Evolutionary conservation across 1,284 basidiomycete genomes (phyloP).

Genomic region (Termitomyces sp.): DNA sequence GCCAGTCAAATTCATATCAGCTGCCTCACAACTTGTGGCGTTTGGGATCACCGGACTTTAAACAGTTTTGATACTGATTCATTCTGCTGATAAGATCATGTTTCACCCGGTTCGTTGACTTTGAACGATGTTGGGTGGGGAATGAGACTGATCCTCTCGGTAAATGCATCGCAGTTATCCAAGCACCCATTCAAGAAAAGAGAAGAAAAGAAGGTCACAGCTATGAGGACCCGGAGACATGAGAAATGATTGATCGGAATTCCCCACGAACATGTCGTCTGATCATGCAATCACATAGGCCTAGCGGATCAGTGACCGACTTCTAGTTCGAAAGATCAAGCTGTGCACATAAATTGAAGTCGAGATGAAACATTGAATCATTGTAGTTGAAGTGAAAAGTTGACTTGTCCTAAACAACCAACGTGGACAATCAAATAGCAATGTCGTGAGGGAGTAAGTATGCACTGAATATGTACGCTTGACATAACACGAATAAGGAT

Average conservation of each 20-base stretch:
- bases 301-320: not conserved
- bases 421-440: not conserved
- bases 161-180: not conserved
- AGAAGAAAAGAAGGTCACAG: not conserved
- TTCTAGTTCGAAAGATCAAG: not conserved
- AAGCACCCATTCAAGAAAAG: not conserved
- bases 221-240: not conserved
- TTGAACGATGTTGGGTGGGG: not conserved
- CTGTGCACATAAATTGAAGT: not conserved
- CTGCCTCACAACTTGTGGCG: constrained; percentile 5
- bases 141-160: not conserved
- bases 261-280: no score
- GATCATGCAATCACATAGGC: no score
- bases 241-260: not conserved
- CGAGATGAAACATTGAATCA: no score
- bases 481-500: not conserved
- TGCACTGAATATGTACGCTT: not conserved
- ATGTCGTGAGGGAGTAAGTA: not conserved
- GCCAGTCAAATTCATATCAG: not conserved
- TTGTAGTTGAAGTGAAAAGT: not conserved
- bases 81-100: not conserved
- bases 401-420: not conserved
- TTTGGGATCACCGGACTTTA: constrained; percentile 2
- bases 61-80: not conserved
- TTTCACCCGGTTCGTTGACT: not conserved